phyloP scores from a whole-genome alignment of 2,329 filamentous ascomycete genomes.

The Colletotrichum simmondsii region DNA sequence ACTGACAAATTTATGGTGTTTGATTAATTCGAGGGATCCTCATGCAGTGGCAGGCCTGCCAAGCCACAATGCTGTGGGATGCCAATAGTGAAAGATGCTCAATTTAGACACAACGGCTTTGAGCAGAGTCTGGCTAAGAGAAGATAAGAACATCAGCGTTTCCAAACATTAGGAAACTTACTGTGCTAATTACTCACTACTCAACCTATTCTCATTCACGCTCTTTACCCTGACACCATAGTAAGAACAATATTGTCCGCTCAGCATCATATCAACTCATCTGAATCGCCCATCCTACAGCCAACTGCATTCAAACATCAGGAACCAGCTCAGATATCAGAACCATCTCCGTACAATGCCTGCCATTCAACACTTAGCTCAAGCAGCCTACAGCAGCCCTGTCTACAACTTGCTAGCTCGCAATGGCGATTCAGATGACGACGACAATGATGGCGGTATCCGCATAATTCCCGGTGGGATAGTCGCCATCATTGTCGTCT shows the following conservation, averaged over 20 bases:
- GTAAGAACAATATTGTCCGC: neutral
- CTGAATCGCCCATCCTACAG: neutral
- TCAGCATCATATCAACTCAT: neutral
- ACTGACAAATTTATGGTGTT: neutral
- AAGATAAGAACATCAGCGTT: neutral
- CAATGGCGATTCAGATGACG: constrained; percentile 2
- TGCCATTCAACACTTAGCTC: neutral
- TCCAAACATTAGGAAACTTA: neutral
- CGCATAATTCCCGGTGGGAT: neutral
- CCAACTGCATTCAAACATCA: neutral
- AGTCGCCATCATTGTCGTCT: constrained; percentile 15
- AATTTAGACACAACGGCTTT: neutral
- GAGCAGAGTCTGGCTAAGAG: neutral
- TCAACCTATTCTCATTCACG: neutral
- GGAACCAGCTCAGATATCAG: neutral
- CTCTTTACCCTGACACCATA: neutral
- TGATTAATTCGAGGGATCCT: neutral
- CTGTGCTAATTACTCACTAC: neutral
- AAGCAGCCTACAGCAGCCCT: neutral
- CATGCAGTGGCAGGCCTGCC: neutral
- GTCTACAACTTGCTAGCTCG: neutral
- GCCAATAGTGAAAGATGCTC: neutral
- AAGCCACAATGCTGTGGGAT: neutral
- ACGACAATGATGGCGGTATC: neutral
- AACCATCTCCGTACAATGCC: neutral